A percentile compares a stretch with the other conserved stretches of the same genome.
Evolutionary conservation across 345 rosid species (phyloP).

Genomic region (Eucalyptus paniculata): DNA sequence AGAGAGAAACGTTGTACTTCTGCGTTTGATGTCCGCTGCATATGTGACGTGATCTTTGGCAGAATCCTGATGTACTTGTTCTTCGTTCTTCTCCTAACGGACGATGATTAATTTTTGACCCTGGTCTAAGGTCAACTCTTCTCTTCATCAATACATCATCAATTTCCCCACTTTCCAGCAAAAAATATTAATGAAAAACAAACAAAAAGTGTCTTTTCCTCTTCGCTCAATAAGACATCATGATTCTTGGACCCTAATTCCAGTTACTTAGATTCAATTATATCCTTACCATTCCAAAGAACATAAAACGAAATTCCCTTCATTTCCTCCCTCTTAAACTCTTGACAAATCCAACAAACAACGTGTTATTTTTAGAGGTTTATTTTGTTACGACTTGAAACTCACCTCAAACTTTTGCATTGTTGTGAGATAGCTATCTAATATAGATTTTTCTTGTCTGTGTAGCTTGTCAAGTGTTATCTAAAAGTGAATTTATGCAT

Average conservation of each 20-base stretch:
- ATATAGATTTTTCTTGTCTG: neutral
- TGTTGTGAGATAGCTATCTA: neutral
- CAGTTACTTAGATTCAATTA: neutral
- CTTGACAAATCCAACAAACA: neutral
- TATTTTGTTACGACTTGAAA: neutral
- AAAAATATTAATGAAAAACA: neutral
- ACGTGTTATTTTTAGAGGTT: neutral
- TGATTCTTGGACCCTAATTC: neutral
- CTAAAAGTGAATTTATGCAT: neutral
- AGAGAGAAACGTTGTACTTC: neutral
- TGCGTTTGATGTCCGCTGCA: neutral
- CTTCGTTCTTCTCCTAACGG: neutral
- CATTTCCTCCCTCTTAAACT: neutral
- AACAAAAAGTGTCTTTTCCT: neutral
- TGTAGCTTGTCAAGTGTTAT: neutral
- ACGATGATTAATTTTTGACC: neutral
- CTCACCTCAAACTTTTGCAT: fast-evolving
- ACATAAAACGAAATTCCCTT: neutral
- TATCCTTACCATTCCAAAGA: neutral
- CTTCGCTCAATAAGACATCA: neutral
- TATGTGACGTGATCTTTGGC: neutral
- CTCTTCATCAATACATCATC: neutral
- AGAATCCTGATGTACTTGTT: neutral
- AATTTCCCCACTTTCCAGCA: neutral
- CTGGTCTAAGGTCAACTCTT: neutral